phyloP scores from a whole-genome alignment of 768 basidiomycete species.

The Phylloporus rhodoxanthus region DNA sequence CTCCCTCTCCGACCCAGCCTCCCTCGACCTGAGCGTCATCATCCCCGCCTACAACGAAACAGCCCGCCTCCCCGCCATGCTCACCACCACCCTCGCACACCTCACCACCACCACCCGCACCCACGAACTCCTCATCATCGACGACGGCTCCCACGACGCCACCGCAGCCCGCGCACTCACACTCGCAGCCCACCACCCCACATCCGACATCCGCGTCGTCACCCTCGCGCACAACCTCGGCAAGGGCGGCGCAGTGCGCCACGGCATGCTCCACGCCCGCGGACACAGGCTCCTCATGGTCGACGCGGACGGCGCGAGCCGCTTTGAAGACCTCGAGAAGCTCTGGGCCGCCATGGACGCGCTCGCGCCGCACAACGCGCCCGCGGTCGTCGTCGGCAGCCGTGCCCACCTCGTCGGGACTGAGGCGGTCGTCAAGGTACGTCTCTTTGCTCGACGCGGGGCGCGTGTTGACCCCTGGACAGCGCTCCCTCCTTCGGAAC shows the following conservation, averaged over 20 bases:
- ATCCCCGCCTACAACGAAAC: slow-evolving; percentile 92
- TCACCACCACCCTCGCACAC: slow-evolving; percentile 66
- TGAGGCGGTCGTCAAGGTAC: slow-evolving; percentile 88
- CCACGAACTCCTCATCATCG: slow-evolving; percentile 81
- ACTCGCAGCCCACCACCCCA: slow-evolving; percentile 51
- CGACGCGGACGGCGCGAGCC: slow-evolving; percentile 91
- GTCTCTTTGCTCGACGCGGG: slow-evolving; percentile 7
- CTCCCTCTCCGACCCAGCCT: slow-evolving; percentile 47
- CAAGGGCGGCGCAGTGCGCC: slow-evolving; percentile 90
- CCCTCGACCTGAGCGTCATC: slow-evolving; percentile 72
- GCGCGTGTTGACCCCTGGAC: slow-evolving; percentile 1
- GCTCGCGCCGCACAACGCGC: slow-evolving; percentile 42
- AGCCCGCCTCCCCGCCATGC: slow-evolving; percentile 78
- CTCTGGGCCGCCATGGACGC: slow-evolving; percentile 72
- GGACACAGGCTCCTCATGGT: slow-evolving; percentile 82
- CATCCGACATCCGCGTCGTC: slow-evolving; percentile 69
- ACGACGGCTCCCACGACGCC: slow-evolving; percentile 81
- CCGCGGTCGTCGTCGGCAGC: slow-evolving; percentile 77
- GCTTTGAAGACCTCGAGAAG: slow-evolving; percentile 77
- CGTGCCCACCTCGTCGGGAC: slow-evolving; percentile 89
- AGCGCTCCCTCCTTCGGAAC: slow-evolving; percentile 88
- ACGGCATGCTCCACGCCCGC: slow-evolving; percentile 80
- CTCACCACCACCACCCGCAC: slow-evolving; percentile 46
- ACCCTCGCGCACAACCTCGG: slow-evolving; percentile 76
- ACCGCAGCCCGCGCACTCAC: slow-evolving; percentile 62